A percentile compares a stretch with the other conserved stretches of the same genome.
These are phyloP conservation scores for Zygoascus sp. DNA, from an alignment of 1,139 yeast genomes.

Conservation along the genomic window DNA sequence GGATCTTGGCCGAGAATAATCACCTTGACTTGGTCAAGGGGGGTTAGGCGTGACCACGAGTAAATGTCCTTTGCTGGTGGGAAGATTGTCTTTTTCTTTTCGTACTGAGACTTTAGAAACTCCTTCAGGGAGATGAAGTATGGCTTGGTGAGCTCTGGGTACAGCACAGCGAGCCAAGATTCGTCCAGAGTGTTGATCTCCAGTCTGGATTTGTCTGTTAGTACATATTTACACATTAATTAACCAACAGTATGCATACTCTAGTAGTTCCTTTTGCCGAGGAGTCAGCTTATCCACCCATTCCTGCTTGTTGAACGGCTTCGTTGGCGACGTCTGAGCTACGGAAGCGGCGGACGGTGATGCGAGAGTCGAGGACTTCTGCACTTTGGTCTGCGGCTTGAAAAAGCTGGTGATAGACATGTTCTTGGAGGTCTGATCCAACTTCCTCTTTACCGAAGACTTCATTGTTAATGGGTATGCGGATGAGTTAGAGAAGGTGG, in stretches of 20 bases:
- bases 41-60: slow-evolving; percentile 89
- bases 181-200: slow-evolving; percentile 70
- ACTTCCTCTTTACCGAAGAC: slow-evolving; percentile 17
- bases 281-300: slow-evolving; percentile 54
- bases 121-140: slow-evolving; percentile 72
- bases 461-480: too few species aligned
- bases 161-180: slow-evolving; percentile 70
- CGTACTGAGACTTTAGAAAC: slow-evolving; percentile 44
- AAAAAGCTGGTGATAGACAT: slow-evolving; percentile 23
- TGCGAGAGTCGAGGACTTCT: slow-evolving; percentile 9
- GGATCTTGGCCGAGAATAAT: slow-evolving; percentile 95
- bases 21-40: slow-evolving; percentile 68
- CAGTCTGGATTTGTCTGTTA: slow-evolving; percentile 36
- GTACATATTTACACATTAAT: not conserved
- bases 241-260: slow-evolving; percentile 22
- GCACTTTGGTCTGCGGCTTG: slow-evolving; percentile 20
- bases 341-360: slow-evolving; percentile 4
- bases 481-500: not conserved
- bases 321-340: not conserved
- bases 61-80: slow-evolving; percentile 79
- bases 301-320: slow-evolving; percentile 43
- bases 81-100: slow-evolving; percentile 48
- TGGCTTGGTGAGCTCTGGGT: slow-evolving; percentile 74
- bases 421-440: slow-evolving; percentile 15
- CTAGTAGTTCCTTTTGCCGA: slow-evolving; percentile 52